Evolutionary conservation across 768 basidiomycete species (phyloP), one percentile per base, ranked within the genome.

Genomic region (Erythrobasidium yunnanense): DNA sequence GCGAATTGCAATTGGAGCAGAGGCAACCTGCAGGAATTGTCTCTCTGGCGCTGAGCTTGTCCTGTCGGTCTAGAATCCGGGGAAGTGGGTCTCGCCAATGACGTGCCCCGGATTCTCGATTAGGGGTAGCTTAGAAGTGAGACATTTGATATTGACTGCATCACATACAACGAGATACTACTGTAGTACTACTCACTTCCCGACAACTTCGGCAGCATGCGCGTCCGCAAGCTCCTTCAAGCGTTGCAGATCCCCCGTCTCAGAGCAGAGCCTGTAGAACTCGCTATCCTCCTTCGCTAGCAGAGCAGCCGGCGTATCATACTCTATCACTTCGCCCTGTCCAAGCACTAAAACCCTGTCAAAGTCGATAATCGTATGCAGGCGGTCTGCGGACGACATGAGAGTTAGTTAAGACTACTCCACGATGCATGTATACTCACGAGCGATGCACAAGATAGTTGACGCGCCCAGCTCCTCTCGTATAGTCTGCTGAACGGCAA

Each of bases 381-480:
- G 62, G 6, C 70, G 70, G 56, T 69, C 54, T 63, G 55, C 55
- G 5, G 35, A 30, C 33, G 22, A 30, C 2, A n/a, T 25, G 7
- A 22, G 2, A 22, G 30, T 27, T 32, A 33, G 32, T 27, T 62
- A 47, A 35, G 38, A 42, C 11, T 42, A 11, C n/a, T 42, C 38
- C 4, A 13, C 13, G 25, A 7, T 25, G 17, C 38, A 15, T 23
- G 57, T 73, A 70, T 57, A 78, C 15, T 86, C 79, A 77, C 89
- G 88, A 2, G 89, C 89, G 65, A 90, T 89, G 4, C 87, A 89
- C 42, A 91, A 81, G 20, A 90, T 84, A 23, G 88, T 85, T 18
- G 46, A 55, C 8, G 81, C 80, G 1, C 79, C 75, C 60, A 90
- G 82, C 74, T 87, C 86, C 71, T 86, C 83, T 33, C 86, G 81